A percentile compares a stretch with the other conserved stretches of the same genome.
phyloP scores from a whole-genome alignment of 1,284 basidiomycete genomes.

The Volvariella volvacea region DNA sequence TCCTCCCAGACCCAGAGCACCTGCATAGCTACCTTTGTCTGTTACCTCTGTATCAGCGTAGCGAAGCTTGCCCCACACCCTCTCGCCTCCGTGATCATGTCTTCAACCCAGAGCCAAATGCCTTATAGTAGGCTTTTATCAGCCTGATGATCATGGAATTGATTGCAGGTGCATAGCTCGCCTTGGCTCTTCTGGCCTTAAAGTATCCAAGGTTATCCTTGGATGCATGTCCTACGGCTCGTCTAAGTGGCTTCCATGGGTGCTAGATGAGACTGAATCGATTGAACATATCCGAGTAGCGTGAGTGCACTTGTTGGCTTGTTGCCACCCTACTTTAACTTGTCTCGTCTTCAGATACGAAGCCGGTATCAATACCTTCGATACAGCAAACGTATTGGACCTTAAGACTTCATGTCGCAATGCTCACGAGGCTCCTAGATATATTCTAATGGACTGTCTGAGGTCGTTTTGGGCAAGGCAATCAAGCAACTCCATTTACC shows the following conservation, averaged over 20 bases:
- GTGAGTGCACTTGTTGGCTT: constrained; percentile 13
- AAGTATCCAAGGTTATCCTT: constrained; percentile 44
- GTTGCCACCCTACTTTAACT: neutral
- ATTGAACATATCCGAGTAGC: constrained; percentile 40
- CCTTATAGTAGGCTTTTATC: no score
- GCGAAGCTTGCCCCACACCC: no score
- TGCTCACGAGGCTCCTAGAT: constrained; percentile 22
- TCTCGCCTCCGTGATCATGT: no score
- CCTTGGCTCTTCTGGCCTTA: constrained; percentile 41
- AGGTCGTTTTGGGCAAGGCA: constrained; percentile 72
- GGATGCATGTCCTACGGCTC: constrained; percentile 43
- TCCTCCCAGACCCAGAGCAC: no score
- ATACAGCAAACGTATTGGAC: constrained; percentile 48
- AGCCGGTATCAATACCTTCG: constrained; percentile 60
- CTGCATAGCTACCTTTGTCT: no score
- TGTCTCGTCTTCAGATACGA: neutral
- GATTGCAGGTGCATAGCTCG: constrained; percentile 32
- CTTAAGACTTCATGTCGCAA: neutral
- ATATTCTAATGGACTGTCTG: constrained; percentile 70
- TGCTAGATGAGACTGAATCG: constrained; percentile 33
- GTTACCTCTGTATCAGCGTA: no score
- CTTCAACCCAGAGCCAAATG: no score
- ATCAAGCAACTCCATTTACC: constrained; percentile 69
- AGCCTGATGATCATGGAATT: no score
- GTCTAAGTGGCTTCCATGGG: constrained; percentile 26